Percentiles rank a stretch among this genome's conserved stretches.
Conservation (phyloP, 306 rosid genomes). For the Amphicarpaea edgeworthii region DNA sequence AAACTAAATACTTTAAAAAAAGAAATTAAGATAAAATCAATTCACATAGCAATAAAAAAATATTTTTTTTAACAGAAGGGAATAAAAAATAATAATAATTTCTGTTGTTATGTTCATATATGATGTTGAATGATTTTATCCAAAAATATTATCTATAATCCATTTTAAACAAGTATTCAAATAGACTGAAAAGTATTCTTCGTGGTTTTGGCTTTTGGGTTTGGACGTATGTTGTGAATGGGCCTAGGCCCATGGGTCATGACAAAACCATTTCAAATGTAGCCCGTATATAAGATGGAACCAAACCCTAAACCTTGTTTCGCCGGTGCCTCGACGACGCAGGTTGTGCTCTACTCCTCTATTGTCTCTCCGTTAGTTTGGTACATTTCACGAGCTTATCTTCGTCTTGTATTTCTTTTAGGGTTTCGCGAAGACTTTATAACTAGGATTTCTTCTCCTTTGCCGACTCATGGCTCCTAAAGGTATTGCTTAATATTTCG, state of each 20-base stretch:
- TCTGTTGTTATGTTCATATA: no score
- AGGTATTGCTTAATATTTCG: constrained; percentile 49
- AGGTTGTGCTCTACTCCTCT: constrained; percentile 19
- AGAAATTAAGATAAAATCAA: no score
- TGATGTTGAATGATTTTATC: no score
- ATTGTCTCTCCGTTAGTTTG: background rate
- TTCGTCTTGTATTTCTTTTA: constrained; percentile 1
- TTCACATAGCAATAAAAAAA: no score
- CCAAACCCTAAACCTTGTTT: constrained; percentile 50
- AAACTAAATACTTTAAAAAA: no score
- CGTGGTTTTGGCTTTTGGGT: background rate
- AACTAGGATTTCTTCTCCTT: constrained; percentile 27
- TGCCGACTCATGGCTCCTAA: constrained; percentile 70
- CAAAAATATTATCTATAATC: no score
- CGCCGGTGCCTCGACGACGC: constrained; percentile 3
- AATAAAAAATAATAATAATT: no score
- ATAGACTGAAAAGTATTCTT: background rate
- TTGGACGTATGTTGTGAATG: background rate
- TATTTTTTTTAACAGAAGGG: no score
- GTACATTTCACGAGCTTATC: background rate
- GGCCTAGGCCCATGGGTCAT: constrained; percentile 10
- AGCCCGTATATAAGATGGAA: background rate
- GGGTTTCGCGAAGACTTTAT: constrained; percentile 35
- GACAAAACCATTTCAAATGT: background rate
- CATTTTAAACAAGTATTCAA: background rate